phyloP scores from a whole-genome alignment of 2,329 filamentous ascomycete species.

The Lachnellula occidentalis region DNA sequence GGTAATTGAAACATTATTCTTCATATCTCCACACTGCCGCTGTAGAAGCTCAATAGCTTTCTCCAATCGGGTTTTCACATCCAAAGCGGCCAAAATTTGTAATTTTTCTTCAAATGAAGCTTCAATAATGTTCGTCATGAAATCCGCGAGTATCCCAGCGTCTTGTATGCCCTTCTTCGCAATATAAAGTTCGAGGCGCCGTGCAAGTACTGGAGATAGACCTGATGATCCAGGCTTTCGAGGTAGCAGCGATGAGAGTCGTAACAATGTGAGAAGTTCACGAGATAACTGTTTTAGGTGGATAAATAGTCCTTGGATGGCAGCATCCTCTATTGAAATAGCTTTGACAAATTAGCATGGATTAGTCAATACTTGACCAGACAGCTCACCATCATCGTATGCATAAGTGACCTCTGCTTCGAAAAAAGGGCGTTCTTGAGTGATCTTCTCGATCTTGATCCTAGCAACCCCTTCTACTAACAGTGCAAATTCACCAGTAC shows the following conservation, averaged over 20 bases:
- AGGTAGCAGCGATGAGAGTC: conserved; percentile 78
- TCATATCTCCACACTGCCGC: conserved; percentile 75
- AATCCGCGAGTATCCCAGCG: conserved; percentile 83
- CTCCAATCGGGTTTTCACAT: conserved; percentile 71
- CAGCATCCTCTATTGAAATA: conserved; percentile 48
- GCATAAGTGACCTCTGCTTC: conserved; percentile 72
- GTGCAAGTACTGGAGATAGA: conserved; percentile 78
- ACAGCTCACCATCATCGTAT: conserved; percentile 58
- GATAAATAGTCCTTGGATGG: conserved; percentile 66
- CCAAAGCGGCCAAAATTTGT: conserved; percentile 73
- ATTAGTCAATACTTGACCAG: background rate
- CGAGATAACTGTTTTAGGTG: conserved; percentile 79
- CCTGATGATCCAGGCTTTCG: conserved; percentile 57
- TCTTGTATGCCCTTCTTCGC: conserved; percentile 74
- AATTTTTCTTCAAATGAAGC: conserved; percentile 88
- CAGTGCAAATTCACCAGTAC: conserved; percentile 71
- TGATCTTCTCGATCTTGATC: conserved; percentile 67
- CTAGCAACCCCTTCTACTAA: conserved; percentile 81
- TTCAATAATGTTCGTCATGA: conserved; percentile 92
- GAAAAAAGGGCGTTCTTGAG: conserved; percentile 77
- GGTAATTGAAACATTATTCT: conserved; percentile 81
- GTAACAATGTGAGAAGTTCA: conserved; percentile 78
- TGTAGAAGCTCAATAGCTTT: conserved; percentile 80
- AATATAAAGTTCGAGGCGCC: conserved; percentile 83
- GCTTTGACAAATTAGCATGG: conserved; percentile 20